Conservation (phyloP, 345 rosid genomes). For the Ceriops tagal region DNA sequence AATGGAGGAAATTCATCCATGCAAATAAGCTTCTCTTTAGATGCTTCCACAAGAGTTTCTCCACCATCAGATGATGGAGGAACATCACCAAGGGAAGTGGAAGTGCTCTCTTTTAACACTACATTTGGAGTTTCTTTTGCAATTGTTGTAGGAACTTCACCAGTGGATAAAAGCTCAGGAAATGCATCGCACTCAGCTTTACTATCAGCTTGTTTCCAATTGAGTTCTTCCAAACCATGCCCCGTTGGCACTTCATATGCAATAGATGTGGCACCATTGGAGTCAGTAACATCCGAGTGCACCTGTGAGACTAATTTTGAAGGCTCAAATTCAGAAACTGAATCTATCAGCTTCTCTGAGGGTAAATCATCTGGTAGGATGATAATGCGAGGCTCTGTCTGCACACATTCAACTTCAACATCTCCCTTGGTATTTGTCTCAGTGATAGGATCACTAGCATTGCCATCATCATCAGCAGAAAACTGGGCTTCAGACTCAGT, state of each 20-base stretch:
- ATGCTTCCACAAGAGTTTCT: constrained; percentile 13
- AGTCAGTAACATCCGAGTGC: constrained; percentile 18
- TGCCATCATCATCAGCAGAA: constrained; percentile 31
- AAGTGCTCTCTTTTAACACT: constrained; percentile 23
- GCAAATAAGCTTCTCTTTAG: constrained; percentile 1
- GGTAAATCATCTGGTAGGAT: constrained; percentile 32
- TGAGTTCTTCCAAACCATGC: constrained; percentile 39
- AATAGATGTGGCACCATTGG: constrained; percentile 10
- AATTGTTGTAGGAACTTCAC: constrained; percentile 29
- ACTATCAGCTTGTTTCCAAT: constrained; percentile 29
- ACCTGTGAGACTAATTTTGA: constrained; percentile 19
- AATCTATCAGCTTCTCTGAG: constrained; percentile 43
- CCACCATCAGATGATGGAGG: constrained; percentile 18
- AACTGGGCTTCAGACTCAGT: constrained; percentile 44
- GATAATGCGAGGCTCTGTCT: constrained; percentile 31
- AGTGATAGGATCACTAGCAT: constrained; percentile 15
- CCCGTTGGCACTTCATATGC: constrained; percentile 14
- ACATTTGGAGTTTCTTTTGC: constrained; percentile 26
- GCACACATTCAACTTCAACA: constrained; percentile 24
- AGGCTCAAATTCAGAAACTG: constrained; percentile 29
- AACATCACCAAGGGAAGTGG: constrained; percentile 20
- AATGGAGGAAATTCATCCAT: constrained; percentile 7
- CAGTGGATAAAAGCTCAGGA: constrained; percentile 41
- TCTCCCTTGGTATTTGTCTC: constrained; percentile 28
- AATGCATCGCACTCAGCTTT: constrained; percentile 21